phyloP scores from a whole-genome alignment of 495 filamentous ascomycete species.

The Podospora tetraspora region DNA sequence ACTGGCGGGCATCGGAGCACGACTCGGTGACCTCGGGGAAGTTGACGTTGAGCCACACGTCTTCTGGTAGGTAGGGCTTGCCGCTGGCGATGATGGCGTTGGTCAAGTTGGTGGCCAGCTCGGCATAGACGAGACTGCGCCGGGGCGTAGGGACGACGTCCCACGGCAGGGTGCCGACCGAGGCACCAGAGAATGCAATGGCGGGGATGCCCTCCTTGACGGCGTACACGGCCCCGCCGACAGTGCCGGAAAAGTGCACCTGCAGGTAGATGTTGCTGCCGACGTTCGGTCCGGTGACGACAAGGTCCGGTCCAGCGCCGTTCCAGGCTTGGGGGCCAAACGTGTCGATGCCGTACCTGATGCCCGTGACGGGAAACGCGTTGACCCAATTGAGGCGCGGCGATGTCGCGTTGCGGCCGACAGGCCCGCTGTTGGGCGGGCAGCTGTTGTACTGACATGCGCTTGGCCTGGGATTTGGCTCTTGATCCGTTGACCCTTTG shows the following conservation, averaged over 20 bases:
- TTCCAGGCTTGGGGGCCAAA: constrained; percentile 48
- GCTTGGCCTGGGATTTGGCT: constrained; percentile 38
- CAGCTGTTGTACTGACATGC: constrained; percentile 58
- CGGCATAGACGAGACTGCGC: constrained; percentile 55
- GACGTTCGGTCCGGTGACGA: constrained; percentile 61
- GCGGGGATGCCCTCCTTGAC: constrained; percentile 51
- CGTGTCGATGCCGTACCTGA: constrained; percentile 57
- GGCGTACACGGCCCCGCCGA: constrained; percentile 56
- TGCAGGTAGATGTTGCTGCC: constrained; percentile 52
- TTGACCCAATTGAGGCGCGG: constrained; percentile 65
- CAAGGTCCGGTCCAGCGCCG: constrained; percentile 49
- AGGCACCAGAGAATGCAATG: constrained; percentile 58
- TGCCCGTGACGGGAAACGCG: constrained; percentile 60
- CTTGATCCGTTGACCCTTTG: constrained; percentile 49
- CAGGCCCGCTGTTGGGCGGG: constrained; percentile 47
- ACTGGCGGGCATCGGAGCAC: constrained; percentile 45
- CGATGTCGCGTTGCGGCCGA: constrained; percentile 51
- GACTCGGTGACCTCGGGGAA: constrained; percentile 47
- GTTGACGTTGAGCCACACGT: constrained; percentile 64
- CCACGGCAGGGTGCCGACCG: constrained; percentile 48
- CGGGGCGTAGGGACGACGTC: constrained; percentile 40
- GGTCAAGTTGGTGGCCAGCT: constrained; percentile 54
- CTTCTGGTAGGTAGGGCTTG: constrained; percentile 54
- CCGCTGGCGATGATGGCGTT: constrained; percentile 48
- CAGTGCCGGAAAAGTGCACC: constrained; percentile 56